Conservation (phyloP, 345 rosid genomes). For the Jatropha curcas region DNA sequence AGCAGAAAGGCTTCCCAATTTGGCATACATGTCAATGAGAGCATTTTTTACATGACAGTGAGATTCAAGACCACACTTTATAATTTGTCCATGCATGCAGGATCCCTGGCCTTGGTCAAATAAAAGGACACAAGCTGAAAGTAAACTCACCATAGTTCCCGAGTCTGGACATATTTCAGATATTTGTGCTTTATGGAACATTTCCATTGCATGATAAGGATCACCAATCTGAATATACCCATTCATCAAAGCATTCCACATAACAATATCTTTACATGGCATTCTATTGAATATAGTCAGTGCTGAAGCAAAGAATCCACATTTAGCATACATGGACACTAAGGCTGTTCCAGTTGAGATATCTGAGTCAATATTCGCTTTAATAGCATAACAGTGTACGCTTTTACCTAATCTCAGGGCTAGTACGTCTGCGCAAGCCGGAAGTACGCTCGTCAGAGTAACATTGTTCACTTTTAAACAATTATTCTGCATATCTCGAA, state of each 20-base stretch:
- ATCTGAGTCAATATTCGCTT: slow-evolving; percentile 43
- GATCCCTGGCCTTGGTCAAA: slow-evolving; percentile 44
- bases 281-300: slow-evolving; percentile 41
- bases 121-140: slow-evolving; percentile 46
- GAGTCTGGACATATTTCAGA: slow-evolving; percentile 45
- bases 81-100: slow-evolving; percentile 40
- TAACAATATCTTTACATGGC: slow-evolving; percentile 49
- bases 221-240: slow-evolving; percentile 49
- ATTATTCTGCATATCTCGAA: slow-evolving; percentile 45
- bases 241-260: slow-evolving; percentile 61
- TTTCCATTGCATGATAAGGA: slow-evolving; percentile 34
- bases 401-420: slow-evolving; percentile 51
- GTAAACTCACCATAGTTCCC: slow-evolving; percentile 57
- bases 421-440: slow-evolving; percentile 48
- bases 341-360: slow-evolving; percentile 47
- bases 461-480: slow-evolving; percentile 46
- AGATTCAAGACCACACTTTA: slow-evolving; percentile 51
- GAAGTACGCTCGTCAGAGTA: slow-evolving; percentile 48
- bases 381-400: slow-evolving; percentile 55
- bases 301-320: slow-evolving; percentile 42
- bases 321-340: slow-evolving; percentile 59
- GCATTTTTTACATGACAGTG: slow-evolving; percentile 50
- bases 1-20: slow-evolving; percentile 47
- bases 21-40: slow-evolving; percentile 56
- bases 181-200: slow-evolving; percentile 39